Conservation (phyloP, 345 rosid genomes). For the Arabis alpina region DNA sequence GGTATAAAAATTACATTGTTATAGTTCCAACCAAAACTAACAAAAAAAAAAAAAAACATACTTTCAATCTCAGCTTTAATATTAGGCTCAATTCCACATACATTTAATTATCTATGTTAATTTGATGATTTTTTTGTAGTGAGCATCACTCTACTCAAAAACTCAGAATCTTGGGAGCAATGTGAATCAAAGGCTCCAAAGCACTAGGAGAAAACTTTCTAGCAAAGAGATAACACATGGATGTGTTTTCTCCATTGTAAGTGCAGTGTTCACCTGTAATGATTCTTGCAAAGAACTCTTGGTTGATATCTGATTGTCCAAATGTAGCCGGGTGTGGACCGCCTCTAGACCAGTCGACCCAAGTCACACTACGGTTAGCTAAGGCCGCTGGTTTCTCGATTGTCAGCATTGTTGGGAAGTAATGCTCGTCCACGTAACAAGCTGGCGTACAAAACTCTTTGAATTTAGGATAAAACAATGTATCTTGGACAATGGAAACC, state of each 20-base stretch:
- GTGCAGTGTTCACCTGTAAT: slow-evolving; percentile 48
- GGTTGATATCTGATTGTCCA: slow-evolving; percentile 65
- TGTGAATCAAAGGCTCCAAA: slow-evolving; percentile 59
- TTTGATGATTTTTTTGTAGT: not conserved
- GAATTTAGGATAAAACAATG: slow-evolving; percentile 63
- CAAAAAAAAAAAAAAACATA: no score
- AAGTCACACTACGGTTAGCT: slow-evolving; percentile 84
- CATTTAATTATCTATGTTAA: not conserved
- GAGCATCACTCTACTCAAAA: slow-evolving; percentile 19
- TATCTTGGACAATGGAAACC: slow-evolving; percentile 64
- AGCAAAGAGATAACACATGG: slow-evolving; percentile 66
- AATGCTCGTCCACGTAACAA: slow-evolving; percentile 92
- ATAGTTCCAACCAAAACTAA: no score
- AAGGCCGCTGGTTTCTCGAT: slow-evolving; percentile 56
- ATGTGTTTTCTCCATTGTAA: slow-evolving; percentile 55
- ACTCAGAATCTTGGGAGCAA: slow-evolving; percentile 56
- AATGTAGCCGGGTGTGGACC: slow-evolving; percentile 94
- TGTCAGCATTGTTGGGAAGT: slow-evolving; percentile 90
- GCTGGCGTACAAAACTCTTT: slow-evolving; percentile 70
- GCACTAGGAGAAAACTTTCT: slow-evolving; percentile 82
- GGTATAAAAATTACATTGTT: no score
- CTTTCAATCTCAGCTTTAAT: no score
- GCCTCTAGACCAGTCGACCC: slow-evolving; percentile 99
- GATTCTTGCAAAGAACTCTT: slow-evolving; percentile 62
- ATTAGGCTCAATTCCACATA: not conserved